Evolutionary conservation across 495 filamentous ascomycete genomes (phyloP).

Genomic region (Lophiotrema nucula): DNA sequence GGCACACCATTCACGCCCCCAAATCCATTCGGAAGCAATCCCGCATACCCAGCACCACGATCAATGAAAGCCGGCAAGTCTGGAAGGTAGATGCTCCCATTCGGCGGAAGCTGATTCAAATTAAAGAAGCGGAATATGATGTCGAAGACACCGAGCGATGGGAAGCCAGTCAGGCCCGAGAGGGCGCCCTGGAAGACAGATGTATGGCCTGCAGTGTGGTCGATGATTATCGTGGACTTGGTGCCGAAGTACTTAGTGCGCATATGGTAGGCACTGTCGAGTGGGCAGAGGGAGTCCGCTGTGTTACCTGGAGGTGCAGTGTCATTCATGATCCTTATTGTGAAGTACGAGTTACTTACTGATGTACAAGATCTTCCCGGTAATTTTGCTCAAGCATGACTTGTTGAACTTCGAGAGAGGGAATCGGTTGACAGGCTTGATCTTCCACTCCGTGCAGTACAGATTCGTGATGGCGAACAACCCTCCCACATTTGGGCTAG

Average conservation of each 20-base stretch:
- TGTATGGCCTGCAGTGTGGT: constrained; percentile 1
- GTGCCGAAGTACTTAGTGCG: background rate
- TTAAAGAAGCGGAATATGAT: constrained; percentile 11
- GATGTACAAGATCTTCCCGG: constrained; percentile 3
- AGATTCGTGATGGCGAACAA: background rate
- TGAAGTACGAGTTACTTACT: background rate
- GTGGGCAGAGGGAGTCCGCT: background rate
- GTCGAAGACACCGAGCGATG: constrained; percentile 2
- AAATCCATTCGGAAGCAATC: constrained; percentile 1
- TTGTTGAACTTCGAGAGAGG: background rate
- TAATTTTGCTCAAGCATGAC: background rate
- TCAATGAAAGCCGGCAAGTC: background rate
- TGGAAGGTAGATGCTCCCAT: background rate
- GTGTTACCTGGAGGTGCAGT: background rate
- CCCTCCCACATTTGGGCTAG: background rate
- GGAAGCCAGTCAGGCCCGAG: background rate
- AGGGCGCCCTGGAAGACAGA: background rate
- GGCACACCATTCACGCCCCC: constrained; percentile 1
- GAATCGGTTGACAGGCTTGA: constrained; percentile 1
- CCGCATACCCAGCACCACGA: constrained; percentile 1
- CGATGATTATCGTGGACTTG: constrained; percentile 5
- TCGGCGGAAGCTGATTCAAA: background rate
- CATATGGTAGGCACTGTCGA: constrained; percentile 1
- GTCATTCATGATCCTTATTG: background rate
- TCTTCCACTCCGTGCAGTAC: constrained; percentile 6